phyloP scores from a whole-genome alignment of 768 basidiomycete genomes.

The Daedalea quercina region DNA sequence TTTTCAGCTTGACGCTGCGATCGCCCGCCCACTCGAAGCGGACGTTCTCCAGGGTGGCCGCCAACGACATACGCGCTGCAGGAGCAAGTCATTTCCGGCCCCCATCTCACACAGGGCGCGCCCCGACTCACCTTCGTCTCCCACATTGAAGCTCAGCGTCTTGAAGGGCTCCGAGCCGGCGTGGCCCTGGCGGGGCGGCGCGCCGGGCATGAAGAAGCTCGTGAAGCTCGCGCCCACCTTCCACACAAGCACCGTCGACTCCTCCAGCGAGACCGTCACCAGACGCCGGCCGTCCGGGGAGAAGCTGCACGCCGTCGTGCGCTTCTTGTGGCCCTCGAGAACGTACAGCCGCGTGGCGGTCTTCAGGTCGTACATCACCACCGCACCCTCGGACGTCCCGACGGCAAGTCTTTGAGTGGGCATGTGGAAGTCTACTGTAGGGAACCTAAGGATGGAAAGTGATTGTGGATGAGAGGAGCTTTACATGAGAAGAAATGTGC shows the following conservation, averaged over 20 bases:
- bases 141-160: constrained; percentile 78
- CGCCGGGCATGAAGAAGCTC: constrained; percentile 87
- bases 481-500: constrained; percentile 16
- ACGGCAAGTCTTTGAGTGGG: constrained; percentile 83
- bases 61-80: constrained; percentile 48
- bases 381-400: constrained; percentile 90
- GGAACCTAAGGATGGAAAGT: constrained; percentile 57
- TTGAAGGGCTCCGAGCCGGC: constrained; percentile 84
- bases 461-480: neutral
- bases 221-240: constrained; percentile 88
- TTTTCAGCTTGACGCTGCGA: constrained; percentile 75
- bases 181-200: constrained; percentile 85
- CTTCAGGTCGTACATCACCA: constrained; percentile 95
- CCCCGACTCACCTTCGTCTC: constrained; percentile 60
- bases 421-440: constrained; percentile 91
- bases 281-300: constrained; percentile 90
- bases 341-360: constrained; percentile 93
- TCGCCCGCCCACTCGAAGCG: constrained; percentile 82
- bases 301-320: constrained; percentile 80
- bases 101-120: too few relatives aligned
- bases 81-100: neutral
- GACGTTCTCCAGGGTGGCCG: constrained; percentile 65
- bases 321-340: constrained; percentile 83
- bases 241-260: constrained; percentile 85
- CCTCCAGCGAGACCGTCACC: constrained; percentile 82